Percentiles rank a stretch among this genome's conserved stretches.
phyloP scores from a whole-genome alignment of 2,329 filamentous ascomycete species.

The Neofusicoccum cordaticola region DNA sequence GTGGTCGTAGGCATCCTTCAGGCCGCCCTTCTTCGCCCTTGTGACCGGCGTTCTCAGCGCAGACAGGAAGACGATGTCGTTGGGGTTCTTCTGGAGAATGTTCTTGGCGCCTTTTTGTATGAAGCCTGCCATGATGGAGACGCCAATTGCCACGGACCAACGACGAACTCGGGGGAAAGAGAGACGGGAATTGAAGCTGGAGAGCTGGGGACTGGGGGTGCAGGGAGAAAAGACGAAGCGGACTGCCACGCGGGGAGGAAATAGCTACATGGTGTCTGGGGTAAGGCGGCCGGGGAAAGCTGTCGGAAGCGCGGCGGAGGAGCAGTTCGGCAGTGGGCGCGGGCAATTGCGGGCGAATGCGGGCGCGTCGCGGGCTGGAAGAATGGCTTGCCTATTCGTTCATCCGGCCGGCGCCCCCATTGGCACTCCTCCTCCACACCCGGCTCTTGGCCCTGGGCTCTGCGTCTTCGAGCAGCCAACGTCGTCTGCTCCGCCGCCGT shows the following conservation, averaged over 20 bases:
- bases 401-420: neutral
- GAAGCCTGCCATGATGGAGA: constrained; percentile 40
- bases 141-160: neutral
- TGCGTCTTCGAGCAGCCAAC: neutral
- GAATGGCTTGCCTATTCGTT: constrained; percentile 10
- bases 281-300: neutral
- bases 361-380: neutral
- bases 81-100: constrained; percentile 73
- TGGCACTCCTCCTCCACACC: neutral
- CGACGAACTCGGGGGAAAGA: neutral
- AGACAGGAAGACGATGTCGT: constrained; percentile 84
- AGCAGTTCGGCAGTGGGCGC: constrained; percentile 7
- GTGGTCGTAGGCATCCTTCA: constrained; percentile 88
- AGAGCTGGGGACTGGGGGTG: neutral
- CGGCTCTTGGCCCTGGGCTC: neutral
- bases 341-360: neutral
- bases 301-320: constrained; percentile 11
- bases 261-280: constrained; percentile 10
- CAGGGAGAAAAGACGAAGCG: neutral
- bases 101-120: constrained; percentile 65
- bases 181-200: neutral
- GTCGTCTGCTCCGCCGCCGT: neutral
- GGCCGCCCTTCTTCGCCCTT: constrained; percentile 74
- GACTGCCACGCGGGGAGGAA: neutral
- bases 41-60: constrained; percentile 87